Evolutionary conservation across 495 filamentous ascomycete genomes (phyloP).

Genomic region (Xeromyces bisporus): DNA sequence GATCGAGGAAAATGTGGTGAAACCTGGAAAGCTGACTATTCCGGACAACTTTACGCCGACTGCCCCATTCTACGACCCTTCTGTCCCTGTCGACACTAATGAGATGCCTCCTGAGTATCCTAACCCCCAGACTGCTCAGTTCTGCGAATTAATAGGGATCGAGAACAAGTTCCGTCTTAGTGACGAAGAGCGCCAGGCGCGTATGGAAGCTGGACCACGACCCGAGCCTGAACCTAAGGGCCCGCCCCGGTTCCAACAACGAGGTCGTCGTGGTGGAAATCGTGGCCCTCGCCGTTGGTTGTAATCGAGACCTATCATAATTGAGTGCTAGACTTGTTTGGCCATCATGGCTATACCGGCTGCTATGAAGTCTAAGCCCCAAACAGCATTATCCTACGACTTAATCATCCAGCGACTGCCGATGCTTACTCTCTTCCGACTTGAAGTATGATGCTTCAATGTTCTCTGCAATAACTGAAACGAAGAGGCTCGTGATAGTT

Average conservation of each 20-base stretch:
- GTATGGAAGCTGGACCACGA: slow-evolving; percentile 22
- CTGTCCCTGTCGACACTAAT: slow-evolving; percentile 14
- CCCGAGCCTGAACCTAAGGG: slow-evolving; percentile 9
- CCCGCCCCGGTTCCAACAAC: slow-evolving; percentile 4
- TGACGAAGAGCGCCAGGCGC: slow-evolving; percentile 46
- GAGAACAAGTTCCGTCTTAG: slow-evolving; percentile 56
- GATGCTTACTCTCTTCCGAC: too few species aligned
- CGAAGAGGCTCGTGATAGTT: too few species aligned
- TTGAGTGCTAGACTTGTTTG: too few species aligned
- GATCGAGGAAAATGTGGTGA: slow-evolving; percentile 58
- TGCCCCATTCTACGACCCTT: slow-evolving; percentile 48
- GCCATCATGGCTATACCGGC: too few species aligned
- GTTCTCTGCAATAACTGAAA: too few species aligned
- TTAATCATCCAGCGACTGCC: too few species aligned
- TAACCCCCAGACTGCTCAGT: slow-evolving; percentile 62
- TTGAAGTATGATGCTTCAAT: too few species aligned
- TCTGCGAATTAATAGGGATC: slow-evolving; percentile 64
- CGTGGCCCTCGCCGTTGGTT: slow-evolving; percentile 8
- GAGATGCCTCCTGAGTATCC: slow-evolving; percentile 56
- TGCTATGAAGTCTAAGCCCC: too few species aligned
- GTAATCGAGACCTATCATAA: too few species aligned
- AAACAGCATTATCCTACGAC: too few species aligned
- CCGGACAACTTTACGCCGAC: slow-evolving; percentile 63
- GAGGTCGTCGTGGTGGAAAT: slow-evolving; percentile 7
- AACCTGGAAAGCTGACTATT: slow-evolving; percentile 39